phyloP scores from a whole-genome alignment of 2,329 filamentous ascomycete genomes.

The Arthroderma uncinatum region DNA sequence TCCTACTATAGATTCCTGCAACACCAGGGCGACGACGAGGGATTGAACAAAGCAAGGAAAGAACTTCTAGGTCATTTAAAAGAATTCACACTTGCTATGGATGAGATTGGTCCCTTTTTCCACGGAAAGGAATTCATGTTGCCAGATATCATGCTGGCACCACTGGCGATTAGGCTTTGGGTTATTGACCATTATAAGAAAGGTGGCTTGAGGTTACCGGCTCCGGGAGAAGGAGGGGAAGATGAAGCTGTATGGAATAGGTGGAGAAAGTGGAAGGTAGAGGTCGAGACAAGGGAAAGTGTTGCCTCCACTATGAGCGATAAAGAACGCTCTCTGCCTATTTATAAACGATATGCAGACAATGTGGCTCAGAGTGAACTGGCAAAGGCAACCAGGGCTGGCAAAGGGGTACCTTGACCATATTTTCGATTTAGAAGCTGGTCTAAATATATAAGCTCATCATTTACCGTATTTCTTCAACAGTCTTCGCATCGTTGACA shows the following conservation, averaged over 20 bases:
- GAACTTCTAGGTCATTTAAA: conserved; percentile 51
- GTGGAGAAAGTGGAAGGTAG: conserved; percentile 55
- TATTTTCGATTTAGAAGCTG: too few relatives aligned
- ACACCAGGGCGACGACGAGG: conserved; percentile 27
- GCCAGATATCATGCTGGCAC: conserved; percentile 60
- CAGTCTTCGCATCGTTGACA: conserved; percentile 67
- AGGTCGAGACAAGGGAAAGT: conserved; percentile 49
- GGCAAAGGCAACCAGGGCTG: conserved; percentile 51
- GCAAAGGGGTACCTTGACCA: conserved; percentile 39
- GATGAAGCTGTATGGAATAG: conserved; percentile 51
- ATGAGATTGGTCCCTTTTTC: conserved; percentile 54
- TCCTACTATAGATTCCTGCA: conserved; percentile 54
- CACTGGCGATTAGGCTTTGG: conserved; percentile 62
- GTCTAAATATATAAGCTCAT: conserved; percentile 21
- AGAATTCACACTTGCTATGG: conserved; percentile 53
- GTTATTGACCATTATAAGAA: conserved; percentile 63
- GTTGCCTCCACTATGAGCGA: conserved; percentile 59
- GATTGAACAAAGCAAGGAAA: conserved; percentile 38
- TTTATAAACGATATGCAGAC: conserved; percentile 58
- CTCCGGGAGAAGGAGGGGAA: conserved; percentile 37
- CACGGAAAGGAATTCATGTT: conserved; percentile 52
- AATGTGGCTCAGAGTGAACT: conserved; percentile 46
- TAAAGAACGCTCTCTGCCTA: conserved; percentile 53
- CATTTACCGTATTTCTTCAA: conserved; percentile 55
- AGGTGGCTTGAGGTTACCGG: conserved; percentile 42